These are phyloP conservation scores for Pythium utonaiense DNA, from an alignment of 352 stramenopile genomes.

Conservation along the genomic window DNA sequence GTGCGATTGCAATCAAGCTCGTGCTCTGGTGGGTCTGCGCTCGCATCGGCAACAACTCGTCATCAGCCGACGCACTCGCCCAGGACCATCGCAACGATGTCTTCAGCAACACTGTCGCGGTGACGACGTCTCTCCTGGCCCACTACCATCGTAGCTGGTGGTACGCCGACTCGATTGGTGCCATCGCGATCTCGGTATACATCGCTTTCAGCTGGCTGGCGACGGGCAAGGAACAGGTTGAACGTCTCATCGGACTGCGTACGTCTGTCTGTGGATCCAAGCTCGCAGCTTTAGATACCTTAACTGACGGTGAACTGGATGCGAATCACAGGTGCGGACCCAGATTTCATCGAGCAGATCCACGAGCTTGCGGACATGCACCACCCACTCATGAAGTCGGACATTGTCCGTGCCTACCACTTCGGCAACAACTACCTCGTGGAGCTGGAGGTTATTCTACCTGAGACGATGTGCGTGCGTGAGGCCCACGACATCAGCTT, in stretches of 20 bases:
- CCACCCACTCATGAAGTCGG: slow-evolving; percentile 87
- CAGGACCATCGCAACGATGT: slow-evolving; percentile 98
- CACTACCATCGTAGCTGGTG: slow-evolving; percentile 79
- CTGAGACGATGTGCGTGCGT: slow-evolving; percentile 88
- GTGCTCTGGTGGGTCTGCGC: slow-evolving; percentile 76
- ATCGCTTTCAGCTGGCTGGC: slow-evolving; percentile 95
- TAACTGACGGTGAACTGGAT: neutral
- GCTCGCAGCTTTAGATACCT: too few relatives aligned
- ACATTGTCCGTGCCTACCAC: slow-evolving; percentile 94
- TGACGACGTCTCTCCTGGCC: slow-evolving; percentile 71
- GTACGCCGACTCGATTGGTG: slow-evolving; percentile 93
- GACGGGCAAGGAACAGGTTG: slow-evolving; percentile 95
- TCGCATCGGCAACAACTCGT: slow-evolving; percentile 60
- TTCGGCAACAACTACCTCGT: slow-evolving; percentile 96
- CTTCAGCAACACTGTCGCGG: slow-evolving; percentile 91
- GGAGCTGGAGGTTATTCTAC: slow-evolving; percentile 82
- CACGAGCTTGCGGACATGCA: slow-evolving; percentile 83
- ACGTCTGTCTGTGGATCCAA: slow-evolving; percentile 32
- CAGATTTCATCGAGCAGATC: slow-evolving; percentile 94
- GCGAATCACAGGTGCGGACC: slow-evolving; percentile 76
- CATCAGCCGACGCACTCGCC: slow-evolving; percentile 67
- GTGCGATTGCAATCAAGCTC: slow-evolving; percentile 81
- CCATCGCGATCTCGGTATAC: slow-evolving; percentile 95
- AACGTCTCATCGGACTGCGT: slow-evolving; percentile 86
- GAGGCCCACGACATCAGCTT: slow-evolving; percentile 96